Conservation (phyloP, 192 early-diverging fungal species). For the Rhizophagus prolifer region DNA sequence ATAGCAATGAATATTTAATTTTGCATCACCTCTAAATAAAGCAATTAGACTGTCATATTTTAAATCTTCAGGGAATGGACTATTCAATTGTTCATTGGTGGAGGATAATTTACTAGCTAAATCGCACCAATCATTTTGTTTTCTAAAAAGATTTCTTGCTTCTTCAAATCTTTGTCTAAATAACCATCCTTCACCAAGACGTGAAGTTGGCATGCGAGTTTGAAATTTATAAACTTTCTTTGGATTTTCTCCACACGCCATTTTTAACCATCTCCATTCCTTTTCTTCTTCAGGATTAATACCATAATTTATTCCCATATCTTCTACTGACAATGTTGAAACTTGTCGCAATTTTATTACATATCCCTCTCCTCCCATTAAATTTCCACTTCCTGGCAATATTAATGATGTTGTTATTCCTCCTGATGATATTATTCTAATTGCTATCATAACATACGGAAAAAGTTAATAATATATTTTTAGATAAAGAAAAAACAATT, state of each 20-base stretch:
- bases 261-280: slow-evolving; percentile 73
- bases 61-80: slow-evolving; percentile 60
- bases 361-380: slow-evolving; percentile 78
- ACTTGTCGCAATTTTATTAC: slow-evolving; percentile 62
- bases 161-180: slow-evolving; percentile 59
- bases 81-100: slow-evolving; percentile 42
- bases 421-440: slow-evolving; percentile 61
- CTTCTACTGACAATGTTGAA: slow-evolving; percentile 54
- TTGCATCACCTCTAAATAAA: slow-evolving; percentile 66
- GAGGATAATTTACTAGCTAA: slow-evolving; percentile 25
- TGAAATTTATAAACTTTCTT: slow-evolving; percentile 39
- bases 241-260: slow-evolving; percentile 83
- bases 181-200: slow-evolving; percentile 67
- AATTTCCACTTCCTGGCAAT: slow-evolving; percentile 71
- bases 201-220: slow-evolving; percentile 36
- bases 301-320: slow-evolving; percentile 64
- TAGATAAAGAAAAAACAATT: background rate
- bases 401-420: slow-evolving; percentile 74
- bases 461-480: slow-evolving; percentile 7
- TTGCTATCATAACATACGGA: slow-evolving; percentile 27
- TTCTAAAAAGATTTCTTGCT: slow-evolving; percentile 43
- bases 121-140: slow-evolving; percentile 68
- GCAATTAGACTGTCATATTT: slow-evolving; percentile 61
- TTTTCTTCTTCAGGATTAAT: slow-evolving; percentile 38
- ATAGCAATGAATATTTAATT: slow-evolving; percentile 73